phyloP scores from a whole-genome alignment of 2,329 filamentous ascomycete species.

The Fusarium virguliforme region DNA sequence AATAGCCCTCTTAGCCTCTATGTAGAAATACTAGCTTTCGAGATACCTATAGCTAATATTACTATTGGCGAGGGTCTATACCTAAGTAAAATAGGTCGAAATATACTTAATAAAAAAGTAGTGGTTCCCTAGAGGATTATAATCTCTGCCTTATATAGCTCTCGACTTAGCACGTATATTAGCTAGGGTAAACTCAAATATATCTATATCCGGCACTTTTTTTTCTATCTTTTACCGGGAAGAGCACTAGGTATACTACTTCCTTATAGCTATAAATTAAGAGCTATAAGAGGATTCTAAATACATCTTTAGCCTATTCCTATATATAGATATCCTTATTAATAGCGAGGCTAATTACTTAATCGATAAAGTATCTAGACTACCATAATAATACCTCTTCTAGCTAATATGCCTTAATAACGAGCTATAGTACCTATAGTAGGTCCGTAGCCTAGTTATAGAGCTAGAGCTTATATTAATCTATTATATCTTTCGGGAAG shows the following conservation, averaged over 20 bases:
- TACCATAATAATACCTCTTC: conserved; percentile 16
- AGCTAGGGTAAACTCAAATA: conserved; percentile 12
- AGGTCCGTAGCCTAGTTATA: conserved; percentile 16
- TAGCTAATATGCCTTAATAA: conserved; percentile 16
- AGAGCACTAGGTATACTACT: conserved; percentile 7
- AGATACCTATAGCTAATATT: background rate
- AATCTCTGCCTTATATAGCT: conserved; percentile 3
- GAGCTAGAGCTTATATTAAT: conserved; percentile 15
- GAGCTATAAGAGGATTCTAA: conserved; percentile 14
- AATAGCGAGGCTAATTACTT: conserved; percentile 15
- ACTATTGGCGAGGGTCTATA: conserved; percentile 8
- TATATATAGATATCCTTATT: conserved; percentile 9
- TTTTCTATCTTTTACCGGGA: background rate
- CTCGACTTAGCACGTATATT: conserved; percentile 1
- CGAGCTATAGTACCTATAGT: conserved; percentile 11
- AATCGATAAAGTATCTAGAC: conserved; percentile 13
- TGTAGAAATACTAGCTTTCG: conserved; percentile 11
- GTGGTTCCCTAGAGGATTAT: conserved; percentile 9
- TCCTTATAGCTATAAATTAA: conserved; percentile 4
- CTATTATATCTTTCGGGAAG: conserved; percentile 19
- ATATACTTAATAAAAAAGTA: conserved; percentile 1
- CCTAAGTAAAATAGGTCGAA: conserved; percentile 9
- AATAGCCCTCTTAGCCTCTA: conserved; percentile 10
- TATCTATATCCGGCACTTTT: background rate
- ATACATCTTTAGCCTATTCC: conserved; percentile 13